These are phyloP conservation scores for Chlorella sp. DNA, from an alignment of 139 green algal species.

Conservation along the genomic window DNA sequence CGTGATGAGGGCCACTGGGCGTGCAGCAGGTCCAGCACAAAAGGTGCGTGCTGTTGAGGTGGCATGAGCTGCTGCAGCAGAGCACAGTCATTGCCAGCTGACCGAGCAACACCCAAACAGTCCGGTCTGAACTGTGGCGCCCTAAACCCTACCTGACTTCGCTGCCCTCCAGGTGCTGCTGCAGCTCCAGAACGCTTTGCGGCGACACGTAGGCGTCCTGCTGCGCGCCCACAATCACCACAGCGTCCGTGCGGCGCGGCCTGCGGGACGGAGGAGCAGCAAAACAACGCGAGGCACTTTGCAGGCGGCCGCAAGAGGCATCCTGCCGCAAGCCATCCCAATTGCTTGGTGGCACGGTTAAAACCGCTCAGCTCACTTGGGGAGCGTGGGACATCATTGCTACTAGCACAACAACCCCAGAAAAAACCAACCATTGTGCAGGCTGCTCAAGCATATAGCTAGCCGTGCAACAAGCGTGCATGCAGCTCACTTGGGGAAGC, in stretches of 20 bases:
- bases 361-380: too few relatives aligned
- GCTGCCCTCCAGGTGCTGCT: constrained; percentile 62
- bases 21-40: neutral
- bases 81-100: neutral
- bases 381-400: neutral
- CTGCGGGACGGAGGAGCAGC: constrained; percentile 24
- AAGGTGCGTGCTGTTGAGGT: neutral
- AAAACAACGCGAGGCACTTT: too few relatives aligned
- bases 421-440: too few relatives aligned
- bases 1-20: neutral
- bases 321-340: too few relatives aligned
- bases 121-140: too few relatives aligned
- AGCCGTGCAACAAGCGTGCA: too few relatives aligned
- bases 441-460: too few relatives aligned
- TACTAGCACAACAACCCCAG: neutral
- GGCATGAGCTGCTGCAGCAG: neutral
- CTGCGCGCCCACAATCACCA: constrained; percentile 75
- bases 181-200: constrained; percentile 61
- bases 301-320: too few relatives aligned
- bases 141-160: constrained; percentile 76
- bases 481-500: constrained; percentile 71
- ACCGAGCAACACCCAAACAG: neutral
- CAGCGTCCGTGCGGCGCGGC: constrained; percentile 70
- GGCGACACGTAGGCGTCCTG: constrained; percentile 81
- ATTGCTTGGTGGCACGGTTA: too few relatives aligned